Evolutionary conservation across 371 early-diverging fungal species (phyloP), one percentile per base, ranked within the genome.

Genomic region (Parasitella parasitica): DNA sequence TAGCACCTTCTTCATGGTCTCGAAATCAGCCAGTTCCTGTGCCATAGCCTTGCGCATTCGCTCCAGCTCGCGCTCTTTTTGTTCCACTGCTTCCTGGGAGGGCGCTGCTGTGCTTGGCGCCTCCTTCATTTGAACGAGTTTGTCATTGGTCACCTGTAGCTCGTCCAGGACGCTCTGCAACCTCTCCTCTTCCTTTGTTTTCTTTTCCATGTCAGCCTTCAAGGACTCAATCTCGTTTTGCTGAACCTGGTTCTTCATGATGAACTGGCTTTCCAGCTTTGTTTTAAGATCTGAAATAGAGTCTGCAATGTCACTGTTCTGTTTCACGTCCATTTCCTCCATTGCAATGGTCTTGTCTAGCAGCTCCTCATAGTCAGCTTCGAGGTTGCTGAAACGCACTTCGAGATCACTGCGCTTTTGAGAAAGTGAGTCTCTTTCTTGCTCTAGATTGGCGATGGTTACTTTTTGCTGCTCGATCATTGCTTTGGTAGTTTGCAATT

Each of bases 1-100:
- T 58, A 98, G 78, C 22, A 93, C 91, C 84, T 94, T 94, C 84
- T 95, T 95, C 95, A 96, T 95, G 49, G 90, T 88, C 61, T 97
- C 97, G 78, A 95, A 97, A 64, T 97, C 97, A n/a, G 88, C 83
- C 48, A 97, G 82, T 64, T 96, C 95, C 72, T 94, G 90, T 6
- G 91, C 77, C 96, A 96, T 95, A 2, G 88, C 86, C 77, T 94
- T 92, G 37, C 93, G 86, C 85, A 96, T 91, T 57, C 86, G 78
- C 54, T 94, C 94, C 68, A 95, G 78, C 90, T 95, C 66, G 85
- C 88, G 76, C 91, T 93, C 75, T 86, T 91, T 67, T 88, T 83
- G 77, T 62, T 69, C 64, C 9, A 64, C 6, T 13, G 54, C 61
- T 32, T 65, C 69, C 67, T 80, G 72, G 16, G 60, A 64, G 22